Evolutionary conservation across 257 asterid species (phyloP), one percentile per base, ranked within the genome.

Genomic region (Datura wrightii): DNA sequence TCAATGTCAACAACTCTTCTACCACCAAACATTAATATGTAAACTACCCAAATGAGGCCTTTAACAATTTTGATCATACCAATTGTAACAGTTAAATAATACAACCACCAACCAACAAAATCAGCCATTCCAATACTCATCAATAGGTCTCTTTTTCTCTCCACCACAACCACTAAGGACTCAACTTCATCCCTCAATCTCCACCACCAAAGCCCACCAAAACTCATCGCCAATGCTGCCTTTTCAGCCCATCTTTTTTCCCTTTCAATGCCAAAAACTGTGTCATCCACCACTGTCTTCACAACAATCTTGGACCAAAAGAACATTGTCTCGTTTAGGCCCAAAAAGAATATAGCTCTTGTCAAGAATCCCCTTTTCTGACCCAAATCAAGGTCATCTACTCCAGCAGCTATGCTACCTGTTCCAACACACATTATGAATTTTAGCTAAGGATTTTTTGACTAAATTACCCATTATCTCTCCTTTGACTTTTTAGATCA

Each of bases 171-270:
- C 86, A 90, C 94, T 89, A 95, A 86, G 42, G 94, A 84, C 85
- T 92, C 99, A 86, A 92, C 93, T 89, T 95, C 98, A 65, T 92
- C 97, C 86, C 92, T 94, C 94, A 94, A 80, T 86, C 91, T 88
- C 94, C 97, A 91, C 97, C 97, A 94, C 99, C 99, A 94, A 84
- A 95, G n/a, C 0, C 85, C 83, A 3, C 97, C 94, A 48, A 90
- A 94, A 79, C 92, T 79, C 84, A 88, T 52, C 31, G 90, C 94
- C 87, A 90, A 70, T 31, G 79, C 92, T 87, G 83, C 90, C 92
- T 89, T 95, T 92, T 93, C 97, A 83, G 41, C 79, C 92, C 90
- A 87, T 70, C 89, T 89, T 81, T 89, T 92, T 85, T 63, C 85
- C 89, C 83, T 87, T 58, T 58, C 39, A 1, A 76, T 63, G 2